Evolutionary conservation across 768 basidiomycete species (phyloP).

Genomic region (Postia placenta): DNA sequence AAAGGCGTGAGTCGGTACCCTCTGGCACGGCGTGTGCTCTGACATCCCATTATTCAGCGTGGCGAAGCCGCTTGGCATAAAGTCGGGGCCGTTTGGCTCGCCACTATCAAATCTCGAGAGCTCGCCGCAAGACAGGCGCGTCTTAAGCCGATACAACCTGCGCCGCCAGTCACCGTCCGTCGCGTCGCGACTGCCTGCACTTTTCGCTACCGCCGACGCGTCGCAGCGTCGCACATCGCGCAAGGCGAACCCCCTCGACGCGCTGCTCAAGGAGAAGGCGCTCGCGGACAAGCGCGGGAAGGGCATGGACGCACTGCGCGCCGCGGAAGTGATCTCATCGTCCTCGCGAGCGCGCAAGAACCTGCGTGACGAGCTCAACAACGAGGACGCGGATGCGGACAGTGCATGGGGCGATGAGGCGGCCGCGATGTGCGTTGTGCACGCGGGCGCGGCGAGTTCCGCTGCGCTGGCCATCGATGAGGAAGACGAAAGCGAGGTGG

Average conservation of each 20-base stretch:
- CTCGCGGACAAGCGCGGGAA: constrained; percentile 17
- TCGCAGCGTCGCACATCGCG: constrained; percentile 5
- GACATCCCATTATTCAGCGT: no score
- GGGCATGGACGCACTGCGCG: constrained; percentile 15
- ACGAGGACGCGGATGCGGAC: constrained; percentile 19
- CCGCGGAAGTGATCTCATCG: constrained; percentile 12
- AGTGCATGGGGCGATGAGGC: constrained; percentile 8
- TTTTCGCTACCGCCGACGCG: not conserved
- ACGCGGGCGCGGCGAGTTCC: not conserved
- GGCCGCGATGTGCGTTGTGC: constrained; percentile 2
- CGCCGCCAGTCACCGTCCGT: constrained; percentile 11
- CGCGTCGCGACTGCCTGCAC: not conserved
- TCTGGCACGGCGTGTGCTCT: no score
- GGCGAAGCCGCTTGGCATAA: not conserved
- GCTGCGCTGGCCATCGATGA: not conserved
- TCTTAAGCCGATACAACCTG: constrained; percentile 14
- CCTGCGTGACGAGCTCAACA: constrained; percentile 18
- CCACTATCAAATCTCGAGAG: not conserved
- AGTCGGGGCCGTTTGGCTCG: constrained; percentile 1
- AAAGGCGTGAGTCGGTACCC: constrained; percentile 2
- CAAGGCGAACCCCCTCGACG: constrained; percentile 46
- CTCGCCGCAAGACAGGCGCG: not conserved
- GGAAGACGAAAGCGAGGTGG: constrained; percentile 7
- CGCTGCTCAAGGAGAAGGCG: constrained; percentile 24
- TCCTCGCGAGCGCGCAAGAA: constrained; percentile 9